phyloP scores from a whole-genome alignment of 2,329 filamentous ascomycete genomes.

The Dothidotthia symphoricarpi region DNA sequence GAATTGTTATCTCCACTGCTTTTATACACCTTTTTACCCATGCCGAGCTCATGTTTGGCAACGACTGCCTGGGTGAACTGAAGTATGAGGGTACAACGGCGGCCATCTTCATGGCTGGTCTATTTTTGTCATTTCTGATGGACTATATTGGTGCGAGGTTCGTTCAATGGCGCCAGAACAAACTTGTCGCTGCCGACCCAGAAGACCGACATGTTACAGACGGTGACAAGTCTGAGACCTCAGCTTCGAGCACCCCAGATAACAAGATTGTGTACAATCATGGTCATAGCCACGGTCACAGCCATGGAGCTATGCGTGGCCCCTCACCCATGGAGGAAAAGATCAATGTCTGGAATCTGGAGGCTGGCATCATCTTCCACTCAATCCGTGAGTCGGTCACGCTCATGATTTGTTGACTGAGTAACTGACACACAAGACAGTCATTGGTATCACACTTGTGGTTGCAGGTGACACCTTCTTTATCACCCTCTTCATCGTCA shows the following conservation, averaged over 20 bases:
- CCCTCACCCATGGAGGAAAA: constrained; percentile 43
- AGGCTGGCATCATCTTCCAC: constrained; percentile 73
- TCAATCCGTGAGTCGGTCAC: constrained; percentile 57
- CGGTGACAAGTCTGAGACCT: constrained; percentile 15
- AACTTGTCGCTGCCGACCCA: constrained; percentile 11
- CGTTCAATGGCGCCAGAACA: constrained; percentile 43
- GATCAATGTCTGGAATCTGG: constrained; percentile 66
- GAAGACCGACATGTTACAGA: constrained; percentile 12
- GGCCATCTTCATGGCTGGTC: constrained; percentile 70
- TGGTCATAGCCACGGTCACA: constrained; percentile 15
- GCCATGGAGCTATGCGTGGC: constrained; percentile 22
- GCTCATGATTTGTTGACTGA: background rate
- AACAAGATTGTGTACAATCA: constrained; percentile 12
- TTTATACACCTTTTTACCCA: constrained; percentile 73
- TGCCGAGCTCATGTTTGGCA: constrained; percentile 69
- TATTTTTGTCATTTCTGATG: constrained; percentile 70
- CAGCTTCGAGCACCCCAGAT: constrained; percentile 10
- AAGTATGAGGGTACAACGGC: constrained; percentile 68
- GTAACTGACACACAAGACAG: constrained; percentile 32
- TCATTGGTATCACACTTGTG: constrained; percentile 63
- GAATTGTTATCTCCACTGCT: constrained; percentile 69
- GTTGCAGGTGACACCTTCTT: constrained; percentile 54
- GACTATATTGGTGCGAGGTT: constrained; percentile 66
- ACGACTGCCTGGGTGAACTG: constrained; percentile 65
- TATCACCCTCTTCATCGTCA: constrained; percentile 58